These are phyloP conservation scores for Pythium phragmitis DNA, from an alignment of 352 stramenopile species.

Conservation along the genomic window DNA sequence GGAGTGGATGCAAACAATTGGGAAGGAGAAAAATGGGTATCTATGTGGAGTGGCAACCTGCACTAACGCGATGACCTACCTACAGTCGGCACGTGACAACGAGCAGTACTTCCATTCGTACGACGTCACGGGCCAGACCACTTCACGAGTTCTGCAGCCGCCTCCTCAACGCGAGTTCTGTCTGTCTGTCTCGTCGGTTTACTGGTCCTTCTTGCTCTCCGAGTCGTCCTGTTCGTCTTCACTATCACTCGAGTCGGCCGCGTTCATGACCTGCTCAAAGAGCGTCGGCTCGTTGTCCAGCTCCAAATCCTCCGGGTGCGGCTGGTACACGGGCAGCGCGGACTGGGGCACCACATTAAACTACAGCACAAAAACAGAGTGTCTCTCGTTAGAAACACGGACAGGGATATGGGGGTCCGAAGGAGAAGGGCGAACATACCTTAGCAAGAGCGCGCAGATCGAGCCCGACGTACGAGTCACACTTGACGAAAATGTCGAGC, in stretches of 20 bases:
- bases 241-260: slow-evolving; percentile 83
- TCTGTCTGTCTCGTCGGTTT: slow-evolving; percentile 16
- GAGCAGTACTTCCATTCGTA: slow-evolving; percentile 3
- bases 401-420: too few relatives aligned
- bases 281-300: slow-evolving; percentile 99
- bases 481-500: slow-evolving; percentile 98
- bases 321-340: slow-evolving; percentile 93
- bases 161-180: not conserved
- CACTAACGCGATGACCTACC: slow-evolving; percentile 3
- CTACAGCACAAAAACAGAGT: slow-evolving; percentile 32
- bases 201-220: slow-evolving; percentile 57
- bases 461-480: slow-evolving; percentile 97
- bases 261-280: slow-evolving; percentile 97
- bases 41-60: slow-evolving; percentile 3
- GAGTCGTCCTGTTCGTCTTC: slow-evolving; percentile 76
- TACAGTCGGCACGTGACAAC: not conserved
- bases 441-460: slow-evolving; percentile 92
- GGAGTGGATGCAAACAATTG: not conserved
- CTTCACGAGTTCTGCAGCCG: not conserved
- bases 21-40: slow-evolving; percentile 1
- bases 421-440: slow-evolving; percentile 31
- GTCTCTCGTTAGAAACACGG: too few relatives aligned
- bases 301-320: slow-evolving; percentile 98
- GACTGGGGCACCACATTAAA: slow-evolving; percentile 94
- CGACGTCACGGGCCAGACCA: not conserved